Percentiles rank a stretch among this genome's conserved stretches.
These are phyloP conservation scores for Blastobotrys niveus DNA, from an alignment of 1,139 yeast species.

Conservation along the genomic window DNA sequence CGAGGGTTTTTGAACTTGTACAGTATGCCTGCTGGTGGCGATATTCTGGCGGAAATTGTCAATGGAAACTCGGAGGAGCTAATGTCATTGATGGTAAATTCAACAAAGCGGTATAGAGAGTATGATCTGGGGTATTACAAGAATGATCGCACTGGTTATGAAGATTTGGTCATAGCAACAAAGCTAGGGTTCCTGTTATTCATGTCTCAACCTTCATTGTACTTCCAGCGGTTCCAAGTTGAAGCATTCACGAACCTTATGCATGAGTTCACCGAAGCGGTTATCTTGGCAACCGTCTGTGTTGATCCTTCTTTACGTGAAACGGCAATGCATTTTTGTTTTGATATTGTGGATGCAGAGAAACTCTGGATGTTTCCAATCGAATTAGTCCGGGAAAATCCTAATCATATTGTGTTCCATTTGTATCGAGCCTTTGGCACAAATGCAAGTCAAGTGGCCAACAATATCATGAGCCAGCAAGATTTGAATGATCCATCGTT, in stretches of 20 bases:
- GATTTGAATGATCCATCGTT: constrained; percentile 12
- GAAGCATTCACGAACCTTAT: not conserved
- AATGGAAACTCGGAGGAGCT: constrained; percentile 14
- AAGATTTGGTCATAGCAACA: constrained; percentile 12
- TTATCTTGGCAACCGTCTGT: constrained; percentile 6
- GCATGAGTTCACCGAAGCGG: constrained; percentile 11
- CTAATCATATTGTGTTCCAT: constrained; percentile 13
- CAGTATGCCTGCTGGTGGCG: constrained; percentile 19
- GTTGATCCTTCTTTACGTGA: constrained; percentile 11
- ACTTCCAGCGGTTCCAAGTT: constrained; percentile 4
- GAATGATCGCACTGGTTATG: constrained; percentile 15
- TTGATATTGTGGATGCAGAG: constrained; percentile 9
- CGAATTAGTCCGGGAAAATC: constrained; percentile 5
- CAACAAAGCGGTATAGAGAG: constrained; percentile 16
- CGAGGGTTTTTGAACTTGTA: constrained; percentile 21
- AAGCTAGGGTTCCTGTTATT: constrained; percentile 17
- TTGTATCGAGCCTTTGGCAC: constrained; percentile 13
- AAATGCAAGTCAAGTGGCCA: constrained; percentile 14
- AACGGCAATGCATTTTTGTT: constrained; percentile 11
- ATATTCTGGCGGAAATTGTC: constrained; percentile 15
- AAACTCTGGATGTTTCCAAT: constrained; percentile 11
- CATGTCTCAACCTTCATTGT: constrained; percentile 16
- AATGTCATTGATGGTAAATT: constrained; percentile 15
- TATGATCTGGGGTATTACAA: constrained; percentile 16
- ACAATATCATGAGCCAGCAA: constrained; percentile 7